A percentile compares a stretch with the other conserved stretches of the same genome.
Conservation (phyloP, 306 rosid genomes). For the Datisca glomerata region DNA sequence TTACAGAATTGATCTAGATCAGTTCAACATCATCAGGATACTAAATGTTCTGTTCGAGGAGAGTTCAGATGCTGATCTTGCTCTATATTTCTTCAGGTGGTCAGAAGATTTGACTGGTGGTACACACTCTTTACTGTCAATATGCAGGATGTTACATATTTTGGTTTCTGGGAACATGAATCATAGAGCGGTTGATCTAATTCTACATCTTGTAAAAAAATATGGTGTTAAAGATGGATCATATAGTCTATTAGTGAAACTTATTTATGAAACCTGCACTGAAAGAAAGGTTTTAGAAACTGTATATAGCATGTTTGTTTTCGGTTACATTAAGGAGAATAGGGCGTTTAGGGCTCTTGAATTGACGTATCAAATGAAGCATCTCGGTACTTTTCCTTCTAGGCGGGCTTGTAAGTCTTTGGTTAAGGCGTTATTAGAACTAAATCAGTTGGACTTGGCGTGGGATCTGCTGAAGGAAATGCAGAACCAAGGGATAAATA, state of each 20-base stretch:
- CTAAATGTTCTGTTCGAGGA: slow-evolving; percentile 22
- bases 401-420: slow-evolving; percentile 10
- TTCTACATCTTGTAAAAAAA: slow-evolving; percentile 11
- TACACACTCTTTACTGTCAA: slow-evolving; percentile 9
- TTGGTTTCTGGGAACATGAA: slow-evolving; percentile 28
- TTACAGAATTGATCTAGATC: slow-evolving; percentile 5
- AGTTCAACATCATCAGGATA: slow-evolving; percentile 7
- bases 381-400: slow-evolving; percentile 20
- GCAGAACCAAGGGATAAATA: slow-evolving; percentile 10
- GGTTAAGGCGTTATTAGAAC: slow-evolving; percentile 14
- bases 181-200: slow-evolving; percentile 24
- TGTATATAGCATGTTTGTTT: slow-evolving; percentile 20
- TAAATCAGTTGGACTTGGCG: slow-evolving; percentile 14
- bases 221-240: slow-evolving; percentile 8
- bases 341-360: slow-evolving; percentile 15
- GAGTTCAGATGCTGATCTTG: slow-evolving; percentile 21
- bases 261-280: slow-evolving; percentile 9
- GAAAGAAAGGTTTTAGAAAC: slow-evolving; percentile 18
- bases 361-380: slow-evolving; percentile 16
- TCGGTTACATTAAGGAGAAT: slow-evolving; percentile 18
- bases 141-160: slow-evolving; percentile 26
- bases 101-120: slow-evolving; percentile 17
- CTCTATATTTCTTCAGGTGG: slow-evolving; percentile 21
- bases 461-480: slow-evolving; percentile 23
- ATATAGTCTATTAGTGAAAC: slow-evolving; percentile 4